Evolutionary conservation across 345 rosid genomes (phyloP).

Genomic region (Dipteronia sinensis): DNA sequence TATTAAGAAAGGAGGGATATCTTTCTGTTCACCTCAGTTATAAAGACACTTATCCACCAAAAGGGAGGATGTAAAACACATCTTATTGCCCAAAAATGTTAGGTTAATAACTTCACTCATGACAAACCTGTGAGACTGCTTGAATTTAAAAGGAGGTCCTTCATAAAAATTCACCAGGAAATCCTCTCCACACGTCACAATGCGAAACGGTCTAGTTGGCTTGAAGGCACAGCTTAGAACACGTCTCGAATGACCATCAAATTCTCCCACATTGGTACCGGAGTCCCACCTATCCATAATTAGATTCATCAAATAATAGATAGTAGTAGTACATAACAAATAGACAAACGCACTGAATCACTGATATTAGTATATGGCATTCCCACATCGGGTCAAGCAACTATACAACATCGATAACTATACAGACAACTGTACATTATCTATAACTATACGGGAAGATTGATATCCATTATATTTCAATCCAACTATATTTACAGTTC

Average conservation of each 20-base stretch:
- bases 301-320: constrained; percentile 9
- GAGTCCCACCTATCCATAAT: constrained; percentile 84
- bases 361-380: no score
- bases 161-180: constrained; percentile 90
- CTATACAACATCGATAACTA: background rate
- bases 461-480: background rate
- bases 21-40: no score
- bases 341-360: background rate
- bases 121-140: constrained; percentile 77
- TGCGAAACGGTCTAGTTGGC: constrained; percentile 88
- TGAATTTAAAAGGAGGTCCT: constrained; percentile 98
- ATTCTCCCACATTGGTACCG: constrained; percentile 91
- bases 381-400: no score
- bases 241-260: constrained; percentile 92
- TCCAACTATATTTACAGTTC: no score
- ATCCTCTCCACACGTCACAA: constrained; percentile 94
- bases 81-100: background rate
- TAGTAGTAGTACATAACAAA: background rate
- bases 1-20: no score
- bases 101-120: background rate
- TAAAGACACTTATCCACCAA: no score
- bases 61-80: background rate
- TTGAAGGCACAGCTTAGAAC: constrained; percentile 92
- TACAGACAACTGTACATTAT: background rate
- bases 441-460: background rate